Conservation (phyloP, 73 alveolate genomes). For the Breviolum minutum region DNA sequence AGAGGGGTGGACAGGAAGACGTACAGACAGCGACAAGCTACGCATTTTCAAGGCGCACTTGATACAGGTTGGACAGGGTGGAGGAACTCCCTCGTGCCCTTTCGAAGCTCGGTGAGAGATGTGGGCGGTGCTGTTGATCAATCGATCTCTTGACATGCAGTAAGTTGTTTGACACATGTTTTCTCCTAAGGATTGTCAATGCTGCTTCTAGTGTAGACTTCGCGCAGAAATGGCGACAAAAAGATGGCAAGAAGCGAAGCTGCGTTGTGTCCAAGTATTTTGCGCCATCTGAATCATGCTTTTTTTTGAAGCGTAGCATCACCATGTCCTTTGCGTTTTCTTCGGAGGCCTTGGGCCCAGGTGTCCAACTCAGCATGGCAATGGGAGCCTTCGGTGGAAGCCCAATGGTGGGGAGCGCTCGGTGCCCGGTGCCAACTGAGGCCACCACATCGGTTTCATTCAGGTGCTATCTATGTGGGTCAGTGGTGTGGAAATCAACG, state of each 20-base stretch:
- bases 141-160: not conserved
- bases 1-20: constrained; percentile 92
- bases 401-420: not conserved
- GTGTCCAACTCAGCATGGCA: too few relatives aligned
- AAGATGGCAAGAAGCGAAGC: not conserved
- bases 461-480: constrained; percentile 69
- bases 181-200: constrained; percentile 39
- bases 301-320: too few relatives aligned
- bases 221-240: not conserved
- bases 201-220: constrained; percentile 33
- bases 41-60: constrained; percentile 92
- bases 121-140: not conserved
- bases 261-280: too few relatives aligned
- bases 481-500: constrained; percentile 92
- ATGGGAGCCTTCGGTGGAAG: too few relatives aligned
- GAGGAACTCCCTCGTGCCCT: constrained; percentile 65
- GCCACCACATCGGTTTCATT: constrained; percentile 86
- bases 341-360: too few relatives aligned
- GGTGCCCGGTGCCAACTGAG: constrained; percentile 47
- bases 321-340: too few relatives aligned
- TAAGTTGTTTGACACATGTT: not conserved
- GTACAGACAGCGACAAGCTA: constrained; percentile 43
- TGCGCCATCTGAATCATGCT: not conserved
- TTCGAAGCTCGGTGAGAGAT: constrained; percentile 31
- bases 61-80: constrained; percentile 80